Conservation (phyloP, 805 yeast genomes). For the Metschnikowia picachoensis region DNA sequence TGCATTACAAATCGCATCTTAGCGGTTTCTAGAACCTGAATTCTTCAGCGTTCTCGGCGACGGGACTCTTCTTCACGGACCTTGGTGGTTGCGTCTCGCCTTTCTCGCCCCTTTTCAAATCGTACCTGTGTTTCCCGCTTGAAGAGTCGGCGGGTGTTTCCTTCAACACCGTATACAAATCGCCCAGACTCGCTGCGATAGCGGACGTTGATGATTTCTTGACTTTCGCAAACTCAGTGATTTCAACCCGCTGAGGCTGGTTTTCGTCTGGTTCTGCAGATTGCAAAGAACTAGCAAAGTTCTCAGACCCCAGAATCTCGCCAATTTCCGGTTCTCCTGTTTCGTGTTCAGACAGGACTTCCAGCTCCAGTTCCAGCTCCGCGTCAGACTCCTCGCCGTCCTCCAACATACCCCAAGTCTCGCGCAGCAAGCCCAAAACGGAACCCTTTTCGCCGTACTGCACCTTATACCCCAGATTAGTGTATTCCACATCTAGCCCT, state of each 20-base stretch:
- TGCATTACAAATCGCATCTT: no score
- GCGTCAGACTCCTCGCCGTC: constrained; percentile 26
- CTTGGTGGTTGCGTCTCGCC: not conserved
- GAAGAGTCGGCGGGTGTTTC: constrained; percentile 8
- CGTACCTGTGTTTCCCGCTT: constrained; percentile 7
- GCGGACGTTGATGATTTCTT: not conserved
- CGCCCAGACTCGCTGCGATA: not conserved
- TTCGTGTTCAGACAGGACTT: not conserved
- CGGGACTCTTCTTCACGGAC: not conserved
- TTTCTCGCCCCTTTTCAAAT: not conserved
- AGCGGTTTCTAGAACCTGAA: constrained; percentile 9
- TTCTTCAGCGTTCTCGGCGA: not conserved
- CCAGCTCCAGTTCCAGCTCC: constrained; percentile 11
- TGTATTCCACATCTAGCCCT: constrained; percentile 36
- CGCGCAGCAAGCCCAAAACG: constrained; percentile 10
- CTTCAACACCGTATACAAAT: constrained; percentile 15
- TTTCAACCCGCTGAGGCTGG: constrained; percentile 13
- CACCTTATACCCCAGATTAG: constrained; percentile 31
- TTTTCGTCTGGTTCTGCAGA: constrained; percentile 4
- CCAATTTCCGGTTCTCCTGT: not conserved
- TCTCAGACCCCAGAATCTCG: not conserved
- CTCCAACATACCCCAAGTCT: constrained; percentile 34
- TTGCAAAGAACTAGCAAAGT: not conserved
- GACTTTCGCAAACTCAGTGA: constrained; percentile 12
- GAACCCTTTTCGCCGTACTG: constrained; percentile 8